Base-by-base conservation (phyloP, 2,329 filamentous ascomycete species). In the Diplodia seriata region DNA sequence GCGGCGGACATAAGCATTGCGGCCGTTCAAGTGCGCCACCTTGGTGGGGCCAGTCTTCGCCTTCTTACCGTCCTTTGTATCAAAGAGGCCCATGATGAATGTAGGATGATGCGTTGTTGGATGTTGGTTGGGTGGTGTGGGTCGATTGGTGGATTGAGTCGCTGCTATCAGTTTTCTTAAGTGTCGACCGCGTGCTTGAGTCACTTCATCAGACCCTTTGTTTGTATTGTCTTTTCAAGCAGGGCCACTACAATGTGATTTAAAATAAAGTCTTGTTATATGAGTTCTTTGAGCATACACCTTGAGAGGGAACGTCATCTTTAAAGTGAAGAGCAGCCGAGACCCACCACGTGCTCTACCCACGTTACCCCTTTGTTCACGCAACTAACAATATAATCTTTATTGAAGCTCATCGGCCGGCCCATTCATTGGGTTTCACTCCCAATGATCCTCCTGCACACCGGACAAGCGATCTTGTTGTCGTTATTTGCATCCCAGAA, bases 401-500 rank as follows among this genome's bases (percentile, higher is more conserved):
- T n/a, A 3, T 9, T n/a, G 6, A n/a, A 9, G 43, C 6, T 6
- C 18, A 47, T 2, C 2, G 18, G 20, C 6, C 43, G 18, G 15
- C 6, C 18, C 43, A 0, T 47, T 9, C 7, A 36, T 3, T 11
- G 33, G 9, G 9, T 12, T 36, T 20, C 18, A 7, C 20, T 18
- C 9, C 43, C 43, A 20, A 47, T 47, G 6, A 47, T 7, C 11
- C 11, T 47, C 67, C 11, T 20, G 4, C 47, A 47, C 2, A 57
- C n/a, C 31, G 5, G 50, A n/a, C 15, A 14, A 61, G 14, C 49
- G 47, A 47, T 47, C n/a, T 47, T 47, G 43, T 76, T 53, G 23
- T 53, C 50, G 20, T 53, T 53, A 12, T 15, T 47, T 33, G 6
- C 49, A 18, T 31, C 36, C 40, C 75, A 50, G 74, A 76, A 70